Evolutionary conservation across 1,284 basidiomycete species (phyloP), one percentile per base, ranked within the genome.

Genomic region (Cystobasidium sp.): DNA sequence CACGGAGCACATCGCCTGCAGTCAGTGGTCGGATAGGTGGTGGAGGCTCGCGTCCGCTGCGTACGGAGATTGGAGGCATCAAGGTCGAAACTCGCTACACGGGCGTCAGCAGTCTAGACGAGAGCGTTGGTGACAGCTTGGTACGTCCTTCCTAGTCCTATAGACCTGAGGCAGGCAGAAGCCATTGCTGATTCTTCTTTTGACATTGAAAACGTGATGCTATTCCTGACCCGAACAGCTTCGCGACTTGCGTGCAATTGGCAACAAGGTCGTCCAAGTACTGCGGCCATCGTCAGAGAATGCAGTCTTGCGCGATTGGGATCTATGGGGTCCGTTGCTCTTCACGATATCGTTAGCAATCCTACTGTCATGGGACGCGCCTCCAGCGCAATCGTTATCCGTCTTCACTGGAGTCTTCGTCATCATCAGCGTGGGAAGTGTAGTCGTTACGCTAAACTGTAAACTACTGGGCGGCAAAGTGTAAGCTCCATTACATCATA

Each of bases 401-500:
- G 89, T 96, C 47, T 97, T 97, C 82, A 94, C 94, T 0, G 90
- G 90, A 75, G 93, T 97, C 39, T 80, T 97, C 56, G 92, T 92
- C 12, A 91, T 97, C 71, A 90, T 95, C 75, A 93, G 92, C 14
- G 81, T 96, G 12, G 94, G 94, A 9, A 92, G 92, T 6, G 85
- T 96, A 10, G 87, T 91, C 0, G 92, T 97, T 8, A 97, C 94
- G 0, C 84, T 97, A 51, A 95, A 97, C 83, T 92, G 94, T 12
- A 95, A 97, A 88, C 86, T 97, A 62, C 86, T 97, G n/a, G 94
- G 94, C 64, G 94, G 94, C 59, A 87, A 93, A 86, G 93, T 97
- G 91, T 94, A 83, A 75, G 90, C 84, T 56, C 16, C 20, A 56
- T 47, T 44, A 31, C 12, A 61, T 22, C 8, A 39, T 4, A 16